Conservation (phyloP, 257 asterid genomes). For the Primulina tabacum region DNA sequence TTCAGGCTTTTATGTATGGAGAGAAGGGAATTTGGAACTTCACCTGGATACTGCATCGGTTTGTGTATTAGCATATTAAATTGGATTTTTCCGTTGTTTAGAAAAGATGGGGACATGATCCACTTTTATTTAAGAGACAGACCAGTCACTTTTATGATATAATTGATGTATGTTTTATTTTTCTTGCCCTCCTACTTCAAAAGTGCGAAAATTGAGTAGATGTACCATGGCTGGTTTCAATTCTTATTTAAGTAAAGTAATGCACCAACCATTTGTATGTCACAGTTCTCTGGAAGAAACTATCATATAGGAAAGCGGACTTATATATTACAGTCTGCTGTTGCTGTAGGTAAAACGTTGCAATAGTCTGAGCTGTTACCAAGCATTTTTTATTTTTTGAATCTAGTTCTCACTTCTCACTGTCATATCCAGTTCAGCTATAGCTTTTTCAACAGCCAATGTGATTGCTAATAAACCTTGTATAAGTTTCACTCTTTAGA, state of each 20-base stretch:
- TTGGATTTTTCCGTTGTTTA: background rate
- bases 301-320: background rate
- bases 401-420: background rate
- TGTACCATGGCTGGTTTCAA: background rate
- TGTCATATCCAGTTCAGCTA: background rate
- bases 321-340: background rate
- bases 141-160: background rate
- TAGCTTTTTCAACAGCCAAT: conserved; percentile 1
- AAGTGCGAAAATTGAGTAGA: background rate
- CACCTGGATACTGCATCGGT: background rate
- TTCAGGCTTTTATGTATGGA: background rate
- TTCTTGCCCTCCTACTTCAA: background rate
- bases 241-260: background rate
- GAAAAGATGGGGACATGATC: no score
- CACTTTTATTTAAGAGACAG: background rate
- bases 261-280: background rate
- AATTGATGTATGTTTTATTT: background rate
- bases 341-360: background rate
- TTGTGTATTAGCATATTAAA: background rate
- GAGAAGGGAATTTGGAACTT: background rate
- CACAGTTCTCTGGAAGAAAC: background rate
- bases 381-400: background rate
- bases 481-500: background rate
- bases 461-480: background rate
- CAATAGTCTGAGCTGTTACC: background rate